Evolutionary conservation across 179 eudicot species (phyloP).

Genomic region (Sideroxylon spinosum): DNA sequence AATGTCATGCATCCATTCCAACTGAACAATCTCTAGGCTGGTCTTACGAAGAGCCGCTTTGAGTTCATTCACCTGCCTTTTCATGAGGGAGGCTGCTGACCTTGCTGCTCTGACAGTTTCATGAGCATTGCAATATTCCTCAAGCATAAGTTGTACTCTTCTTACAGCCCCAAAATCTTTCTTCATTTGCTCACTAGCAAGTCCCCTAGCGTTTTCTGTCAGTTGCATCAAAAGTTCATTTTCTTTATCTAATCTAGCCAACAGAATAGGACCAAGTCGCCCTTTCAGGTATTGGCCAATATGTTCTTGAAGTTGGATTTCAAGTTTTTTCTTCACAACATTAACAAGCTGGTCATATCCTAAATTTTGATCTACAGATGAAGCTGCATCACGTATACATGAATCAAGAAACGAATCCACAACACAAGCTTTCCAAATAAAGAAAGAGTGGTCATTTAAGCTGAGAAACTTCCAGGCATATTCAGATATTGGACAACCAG

Average conservation of each 20-base stretch:
- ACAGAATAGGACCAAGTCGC: conserved; percentile 62
- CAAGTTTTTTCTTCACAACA: conserved; percentile 67
- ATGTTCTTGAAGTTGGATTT: conserved; percentile 60
- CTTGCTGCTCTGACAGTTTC: conserved; percentile 90
- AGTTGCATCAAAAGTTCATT: conserved; percentile 50
- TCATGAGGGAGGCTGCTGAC: conserved; percentile 72
- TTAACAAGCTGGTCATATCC: conserved; percentile 86
- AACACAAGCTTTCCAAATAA: conserved; percentile 83
- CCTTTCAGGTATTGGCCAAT: conserved; percentile 63
- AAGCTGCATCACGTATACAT: conserved; percentile 63
- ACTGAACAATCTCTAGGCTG: conserved; percentile 71
- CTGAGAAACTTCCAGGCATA: conserved; percentile 74
- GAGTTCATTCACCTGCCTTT: conserved; percentile 69
- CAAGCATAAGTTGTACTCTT: conserved; percentile 72
- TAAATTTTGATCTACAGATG: conserved; percentile 64
- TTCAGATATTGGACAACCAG: conserved; percentile 81
- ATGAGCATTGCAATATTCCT: conserved; percentile 85
- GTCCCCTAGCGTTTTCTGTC: conserved; percentile 35
- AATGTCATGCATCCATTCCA: conserved; percentile 90
- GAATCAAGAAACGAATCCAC: conserved; percentile 80
- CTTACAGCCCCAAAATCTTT: conserved; percentile 48
- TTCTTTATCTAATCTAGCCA: conserved; percentile 57
- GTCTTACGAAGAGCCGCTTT: conserved; percentile 69
- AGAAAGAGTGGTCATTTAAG: conserved; percentile 59
- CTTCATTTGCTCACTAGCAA: conserved; percentile 36